Base-by-base conservation (phyloP, 2,329 filamentous ascomycete genomes). In the Aspergillus clavatus region DNA sequence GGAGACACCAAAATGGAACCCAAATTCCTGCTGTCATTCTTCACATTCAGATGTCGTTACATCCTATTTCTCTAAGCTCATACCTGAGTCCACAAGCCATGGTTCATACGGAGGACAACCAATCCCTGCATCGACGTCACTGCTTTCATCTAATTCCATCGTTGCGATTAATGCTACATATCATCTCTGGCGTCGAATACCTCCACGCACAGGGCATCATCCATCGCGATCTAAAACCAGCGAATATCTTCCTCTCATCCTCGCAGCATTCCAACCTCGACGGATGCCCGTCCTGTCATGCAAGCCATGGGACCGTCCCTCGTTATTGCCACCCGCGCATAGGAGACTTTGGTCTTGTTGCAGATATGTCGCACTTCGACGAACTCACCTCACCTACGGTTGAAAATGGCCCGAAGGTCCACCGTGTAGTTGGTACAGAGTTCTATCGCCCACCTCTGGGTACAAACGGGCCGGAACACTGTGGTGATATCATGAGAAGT, bases 21-120 rank as follows among this genome's bases (percentile, higher is more conserved):
- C 59, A 65, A 29, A 53, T 59, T 4, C 67, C 62, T 19, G 60
- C 66, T 16, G 57, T 82, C 8, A 76, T 76, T 4, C 69, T 85
- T 7, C 81, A 84, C 59, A 80, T 85, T n/a, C 82, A 85, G 56
- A 85, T 85, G 81, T 79, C 78, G 4, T 69, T 82, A 3, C 80
- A 83, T 59, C 80, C 81, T 1, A 71, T 82, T 42, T 83, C 80
- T 2, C 70, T 86, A 8, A 73, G 77, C 7, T 75, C 78, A 1
- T 84, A 80, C 54, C 60, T 86, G 4, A 75, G 70, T 37, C 63
- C 71, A 11, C 58, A 67, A 33, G 47, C 60, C 7, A 42, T 46
- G 18, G 41, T 40, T 1, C 54, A 54, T 24, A 45, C 59, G 39
- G 37, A 46, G n/a, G 51, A 52, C 41, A 36, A 35, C 2, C 14